Evolutionary conservation across 2,329 filamentous ascomycete species (phyloP).

Genomic region (Eutypella sp.): DNA sequence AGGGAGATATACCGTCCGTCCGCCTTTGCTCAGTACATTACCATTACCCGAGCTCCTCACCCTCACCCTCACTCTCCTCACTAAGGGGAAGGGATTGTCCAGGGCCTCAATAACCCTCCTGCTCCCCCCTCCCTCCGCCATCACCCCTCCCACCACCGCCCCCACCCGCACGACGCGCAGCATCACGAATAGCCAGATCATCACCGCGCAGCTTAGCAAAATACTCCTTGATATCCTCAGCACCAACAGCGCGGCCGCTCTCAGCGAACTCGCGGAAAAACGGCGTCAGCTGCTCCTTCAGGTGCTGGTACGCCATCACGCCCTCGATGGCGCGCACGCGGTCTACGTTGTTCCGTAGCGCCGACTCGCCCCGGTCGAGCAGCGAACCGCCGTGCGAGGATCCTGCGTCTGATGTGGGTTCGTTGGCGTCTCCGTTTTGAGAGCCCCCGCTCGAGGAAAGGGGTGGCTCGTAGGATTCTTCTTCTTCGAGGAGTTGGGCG

Average conservation of each 20-base stretch:
- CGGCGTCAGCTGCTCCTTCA: conserved; percentile 92
- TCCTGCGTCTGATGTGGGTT: conserved; percentile 47
- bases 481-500: conserved; percentile 83
- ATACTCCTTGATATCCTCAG: conserved; percentile 93
- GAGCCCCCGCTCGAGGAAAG: no score
- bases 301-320: conserved; percentile 95
- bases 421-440: conserved; percentile 49
- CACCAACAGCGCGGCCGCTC: conserved; percentile 79
- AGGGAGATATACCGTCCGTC: no score
- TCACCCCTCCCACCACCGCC: conserved; percentile 26
- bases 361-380: conserved; percentile 87
- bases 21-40: no score
- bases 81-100: no score
- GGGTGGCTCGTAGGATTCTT: conserved; percentile 90
- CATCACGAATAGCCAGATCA: conserved; percentile 64
- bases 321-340: conserved; percentile 91
- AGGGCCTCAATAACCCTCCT: neutral
- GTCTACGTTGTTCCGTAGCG: conserved; percentile 85
- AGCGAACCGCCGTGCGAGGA: conserved; percentile 70
- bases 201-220: conserved; percentile 94
- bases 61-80: conserved; percentile 26
- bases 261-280: conserved; percentile 94
- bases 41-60: no score
- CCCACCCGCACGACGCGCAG: conserved; percentile 43
- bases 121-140: neutral